These are phyloP conservation scores for Podospora tetraspora DNA, from an alignment of 495 filamentous ascomycete genomes.

Conservation along the genomic window DNA sequence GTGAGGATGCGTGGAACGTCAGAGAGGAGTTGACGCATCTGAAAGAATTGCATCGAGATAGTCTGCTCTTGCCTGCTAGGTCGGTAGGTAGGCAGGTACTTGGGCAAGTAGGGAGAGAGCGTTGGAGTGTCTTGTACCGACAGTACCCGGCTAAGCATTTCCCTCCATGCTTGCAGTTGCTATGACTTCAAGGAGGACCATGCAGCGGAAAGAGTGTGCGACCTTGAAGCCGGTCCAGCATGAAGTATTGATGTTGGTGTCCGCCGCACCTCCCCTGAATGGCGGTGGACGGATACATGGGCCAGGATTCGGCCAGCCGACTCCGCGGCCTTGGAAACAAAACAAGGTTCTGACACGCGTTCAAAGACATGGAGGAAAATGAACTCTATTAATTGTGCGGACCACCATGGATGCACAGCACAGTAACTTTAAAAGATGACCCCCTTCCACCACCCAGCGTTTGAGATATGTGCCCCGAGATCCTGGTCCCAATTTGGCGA, in stretches of 20 bases:
- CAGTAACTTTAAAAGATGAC: neutral
- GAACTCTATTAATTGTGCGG: no score
- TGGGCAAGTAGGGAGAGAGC: no score
- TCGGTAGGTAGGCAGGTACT: neutral
- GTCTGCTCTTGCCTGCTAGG: neutral
- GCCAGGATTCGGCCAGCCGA: neutral
- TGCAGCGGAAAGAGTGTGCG: neutral
- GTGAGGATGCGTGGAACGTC: no score
- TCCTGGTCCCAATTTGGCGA: neutral
- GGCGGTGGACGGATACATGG: neutral
- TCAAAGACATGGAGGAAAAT: neutral
- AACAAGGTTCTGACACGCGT: neutral
- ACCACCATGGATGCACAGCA: no score
- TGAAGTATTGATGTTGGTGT: neutral
- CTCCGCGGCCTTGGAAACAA: neutral
- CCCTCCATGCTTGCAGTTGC: neutral
- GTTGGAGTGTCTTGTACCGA: neutral
- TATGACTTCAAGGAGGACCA: neutral
- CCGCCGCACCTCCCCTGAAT: neutral
- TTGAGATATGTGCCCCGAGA: neutral
- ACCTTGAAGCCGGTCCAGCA: neutral
- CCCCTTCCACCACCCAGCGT: neutral
- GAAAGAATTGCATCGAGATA: neutral
- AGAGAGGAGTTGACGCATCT: neutral
- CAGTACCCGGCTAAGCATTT: neutral